These are phyloP conservation scores for Rachicladosporium sp. DNA, from an alignment of 2,329 filamentous ascomycete genomes.

Conservation along the genomic window DNA sequence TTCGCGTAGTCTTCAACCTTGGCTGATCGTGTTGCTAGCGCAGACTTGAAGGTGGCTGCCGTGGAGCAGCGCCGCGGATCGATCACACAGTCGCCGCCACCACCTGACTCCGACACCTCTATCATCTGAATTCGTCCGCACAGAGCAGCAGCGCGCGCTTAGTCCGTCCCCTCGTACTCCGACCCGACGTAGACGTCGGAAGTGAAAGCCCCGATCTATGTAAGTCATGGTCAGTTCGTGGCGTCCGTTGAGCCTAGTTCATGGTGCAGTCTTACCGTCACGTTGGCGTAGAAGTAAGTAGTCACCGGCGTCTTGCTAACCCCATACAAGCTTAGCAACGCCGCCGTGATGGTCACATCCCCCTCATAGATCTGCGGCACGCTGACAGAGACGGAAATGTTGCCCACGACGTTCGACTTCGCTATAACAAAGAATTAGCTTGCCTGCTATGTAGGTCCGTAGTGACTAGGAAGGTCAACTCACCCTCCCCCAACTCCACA, in stretches of 20 bases:
- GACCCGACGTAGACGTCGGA: constrained; percentile 7
- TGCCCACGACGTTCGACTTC: constrained; percentile 6
- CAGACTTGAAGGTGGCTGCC: no score
- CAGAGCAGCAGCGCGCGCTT: no score
- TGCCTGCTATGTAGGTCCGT: background rate
- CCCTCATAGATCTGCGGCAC: constrained; percentile 8
- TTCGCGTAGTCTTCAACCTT: no score
- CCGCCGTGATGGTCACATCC: constrained; percentile 6
- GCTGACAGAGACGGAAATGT: constrained; percentile 12
- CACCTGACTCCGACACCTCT: no score
- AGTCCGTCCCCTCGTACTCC: constrained; percentile 1
- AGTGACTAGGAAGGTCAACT: background rate
- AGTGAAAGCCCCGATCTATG: constrained; percentile 7
- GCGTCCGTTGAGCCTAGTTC: no score
- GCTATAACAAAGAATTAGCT: background rate
- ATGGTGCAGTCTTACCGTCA: constrained; percentile 2
- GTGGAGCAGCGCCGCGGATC: no score
- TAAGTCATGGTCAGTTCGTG: no score
- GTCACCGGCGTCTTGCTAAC: constrained; percentile 3
- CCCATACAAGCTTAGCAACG: constrained; percentile 11
- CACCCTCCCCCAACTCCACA: background rate
- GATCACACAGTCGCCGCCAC: no score
- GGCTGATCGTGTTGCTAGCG: no score
- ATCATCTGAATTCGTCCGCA: no score
- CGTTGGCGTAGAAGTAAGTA: constrained; percentile 9